These are phyloP conservation scores for Miscanthus lutarioriparius DNA, from an alignment of 176 grass and related monocot species.

Conservation along the genomic window DNA sequence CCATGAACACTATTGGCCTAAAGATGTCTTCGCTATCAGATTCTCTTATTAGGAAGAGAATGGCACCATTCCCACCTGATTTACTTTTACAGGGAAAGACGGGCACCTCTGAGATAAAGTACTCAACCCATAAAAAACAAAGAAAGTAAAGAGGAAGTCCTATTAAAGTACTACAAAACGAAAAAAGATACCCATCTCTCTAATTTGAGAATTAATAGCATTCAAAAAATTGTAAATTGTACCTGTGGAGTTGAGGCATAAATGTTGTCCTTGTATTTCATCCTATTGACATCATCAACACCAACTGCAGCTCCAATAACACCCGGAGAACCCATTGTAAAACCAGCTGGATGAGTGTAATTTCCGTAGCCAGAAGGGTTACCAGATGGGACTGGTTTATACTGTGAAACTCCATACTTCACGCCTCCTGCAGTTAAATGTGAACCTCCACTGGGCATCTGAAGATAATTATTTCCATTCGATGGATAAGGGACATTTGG, in stretches of 20 bases:
- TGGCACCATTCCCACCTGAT: not conserved
- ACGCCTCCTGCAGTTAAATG: constrained; percentile 56
- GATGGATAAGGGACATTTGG: constrained; percentile 62
- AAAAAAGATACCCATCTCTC: not conserved
- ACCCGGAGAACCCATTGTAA: constrained; percentile 65
- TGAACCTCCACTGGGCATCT: constrained; percentile 66
- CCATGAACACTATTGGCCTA: not conserved
- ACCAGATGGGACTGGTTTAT: constrained; percentile 64
- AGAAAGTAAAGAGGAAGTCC: not conserved
- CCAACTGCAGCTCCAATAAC: constrained; percentile 64
- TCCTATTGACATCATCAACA: constrained; percentile 61
- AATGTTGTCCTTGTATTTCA: constrained; percentile 78
- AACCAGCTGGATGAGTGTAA: constrained; percentile 71
- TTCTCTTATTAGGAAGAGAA: not conserved
- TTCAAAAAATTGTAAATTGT: constrained; percentile 18
- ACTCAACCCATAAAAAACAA: not conserved
- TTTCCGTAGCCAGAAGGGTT: constrained; percentile 72
- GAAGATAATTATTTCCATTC: constrained; percentile 72
- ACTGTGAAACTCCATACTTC: constrained; percentile 69
- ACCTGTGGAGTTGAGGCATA: constrained; percentile 73
- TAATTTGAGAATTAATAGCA: not conserved
- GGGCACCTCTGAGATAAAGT: not conserved
- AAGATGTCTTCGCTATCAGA: not conserved
- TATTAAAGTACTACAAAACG: not conserved
- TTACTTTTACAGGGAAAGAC: not conserved